phyloP scores from a whole-genome alignment of 169 alveolate species.

The Cryptosporidium viatorum region DNA sequence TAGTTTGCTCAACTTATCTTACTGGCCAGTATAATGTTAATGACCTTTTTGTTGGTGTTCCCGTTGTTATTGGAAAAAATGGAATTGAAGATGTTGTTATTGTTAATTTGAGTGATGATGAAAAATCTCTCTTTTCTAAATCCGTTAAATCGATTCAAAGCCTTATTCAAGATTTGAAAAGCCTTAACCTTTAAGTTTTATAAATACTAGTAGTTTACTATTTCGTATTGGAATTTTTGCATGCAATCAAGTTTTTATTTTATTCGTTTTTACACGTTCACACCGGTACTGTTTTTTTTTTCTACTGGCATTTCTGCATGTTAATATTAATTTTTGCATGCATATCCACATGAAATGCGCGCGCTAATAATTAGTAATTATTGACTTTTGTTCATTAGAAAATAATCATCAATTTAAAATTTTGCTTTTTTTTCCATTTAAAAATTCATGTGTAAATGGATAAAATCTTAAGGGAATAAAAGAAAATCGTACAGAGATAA shows the following conservation, averaged over 20 bases:
- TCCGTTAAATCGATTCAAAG: conserved; percentile 73
- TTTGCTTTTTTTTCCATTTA: no score
- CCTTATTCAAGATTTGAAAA: conserved; percentile 34
- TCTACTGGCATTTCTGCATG: not conserved
- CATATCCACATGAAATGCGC: not conserved
- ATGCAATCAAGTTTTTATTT: not conserved
- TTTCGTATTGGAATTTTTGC: not conserved
- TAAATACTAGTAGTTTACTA: not conserved
- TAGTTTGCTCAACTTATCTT: conserved; percentile 86
- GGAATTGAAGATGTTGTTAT: conserved; percentile 86
- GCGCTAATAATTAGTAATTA: not conserved
- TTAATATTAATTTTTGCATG: not conserved
- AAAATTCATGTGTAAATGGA: no score
- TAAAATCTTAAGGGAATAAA: no score
- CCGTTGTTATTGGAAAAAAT: conserved; percentile 85
- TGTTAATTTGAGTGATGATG: conserved; percentile 82
- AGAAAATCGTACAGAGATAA: no score
- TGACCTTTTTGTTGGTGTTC: conserved; percentile 87
- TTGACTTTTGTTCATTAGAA: not conserved
- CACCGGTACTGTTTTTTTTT: conserved; percentile 3
- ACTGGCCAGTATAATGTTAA: conserved; percentile 87
- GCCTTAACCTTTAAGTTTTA: conserved; percentile 9
- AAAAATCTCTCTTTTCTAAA: conserved; percentile 78
- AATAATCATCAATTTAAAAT: not conserved
- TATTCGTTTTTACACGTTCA: not conserved